These are phyloP conservation scores for Cornus suecica DNA, from an alignment of 148 eudicot species.

Conservation along the genomic window DNA sequence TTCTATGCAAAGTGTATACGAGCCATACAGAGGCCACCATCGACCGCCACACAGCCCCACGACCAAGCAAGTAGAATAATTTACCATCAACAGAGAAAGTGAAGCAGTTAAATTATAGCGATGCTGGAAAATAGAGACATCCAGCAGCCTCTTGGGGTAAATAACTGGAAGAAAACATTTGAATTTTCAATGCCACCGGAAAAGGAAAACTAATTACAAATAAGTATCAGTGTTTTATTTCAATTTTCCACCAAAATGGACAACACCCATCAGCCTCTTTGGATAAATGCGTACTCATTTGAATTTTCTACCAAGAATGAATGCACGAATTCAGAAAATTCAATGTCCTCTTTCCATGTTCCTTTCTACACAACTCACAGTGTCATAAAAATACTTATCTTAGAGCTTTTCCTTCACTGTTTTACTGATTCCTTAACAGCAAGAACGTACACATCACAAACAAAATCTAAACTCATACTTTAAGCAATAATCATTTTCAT, in stretches of 20 bases:
- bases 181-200: neutral
- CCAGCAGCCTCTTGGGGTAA: neutral
- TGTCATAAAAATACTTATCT: too few relatives aligned
- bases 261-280: too few relatives aligned
- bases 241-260: too few relatives aligned
- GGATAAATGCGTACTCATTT: neutral
- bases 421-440: too few relatives aligned
- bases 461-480: too few relatives aligned
- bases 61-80: neutral
- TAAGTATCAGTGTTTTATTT: neutral
- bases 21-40: neutral
- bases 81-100: neutral
- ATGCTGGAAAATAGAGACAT: neutral
- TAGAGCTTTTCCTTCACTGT: too few relatives aligned
- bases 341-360: too few relatives aligned
- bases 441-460: too few relatives aligned
- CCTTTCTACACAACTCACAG: too few relatives aligned
- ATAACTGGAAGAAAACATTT: neutral
- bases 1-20: too few relatives aligned
- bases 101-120: neutral
- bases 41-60: neutral
- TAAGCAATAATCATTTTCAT: too few relatives aligned
- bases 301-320: neutral
- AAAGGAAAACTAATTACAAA: neutral
- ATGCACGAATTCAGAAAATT: neutral